phyloP scores from a whole-genome alignment of 352 stramenopile species.

The Globisporangium orthogonon region DNA sequence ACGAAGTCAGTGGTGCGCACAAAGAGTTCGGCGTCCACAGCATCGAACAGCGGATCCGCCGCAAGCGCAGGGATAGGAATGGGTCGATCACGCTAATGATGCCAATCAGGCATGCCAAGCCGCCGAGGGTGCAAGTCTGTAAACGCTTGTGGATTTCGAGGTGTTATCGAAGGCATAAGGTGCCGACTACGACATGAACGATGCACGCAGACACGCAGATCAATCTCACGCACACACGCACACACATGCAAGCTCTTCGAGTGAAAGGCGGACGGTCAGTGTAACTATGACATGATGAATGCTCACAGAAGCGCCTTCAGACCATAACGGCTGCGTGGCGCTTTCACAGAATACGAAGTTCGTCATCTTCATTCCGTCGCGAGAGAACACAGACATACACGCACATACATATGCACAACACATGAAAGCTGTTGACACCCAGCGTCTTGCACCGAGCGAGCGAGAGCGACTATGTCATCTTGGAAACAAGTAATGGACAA shows the following conservation, averaged over 20 bases:
- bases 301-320: constrained; percentile 27
- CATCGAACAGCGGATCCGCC: constrained; percentile 2
- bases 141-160: too few relatives aligned
- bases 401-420: not conserved
- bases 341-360: constrained; percentile 15
- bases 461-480: not conserved
- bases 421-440: not conserved
- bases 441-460: not conserved
- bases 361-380: constrained; percentile 15
- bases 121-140: too few relatives aligned
- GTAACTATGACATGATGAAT: constrained; percentile 50
- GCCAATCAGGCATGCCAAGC: not conserved
- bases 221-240: not conserved
- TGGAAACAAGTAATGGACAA: not conserved
- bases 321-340: constrained; percentile 15
- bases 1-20: constrained; percentile 29
- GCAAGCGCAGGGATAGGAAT: not conserved
- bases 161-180: too few relatives aligned
- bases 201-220: not conserved
- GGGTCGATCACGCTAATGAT: not conserved
- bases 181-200: not conserved
- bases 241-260: not conserved
- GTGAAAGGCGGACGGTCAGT: constrained; percentile 32
- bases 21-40: constrained; percentile 22
- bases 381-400: constrained; percentile 1